Base-by-base conservation (phyloP, 305 asterid species). In the Plantago coronopus region DNA sequence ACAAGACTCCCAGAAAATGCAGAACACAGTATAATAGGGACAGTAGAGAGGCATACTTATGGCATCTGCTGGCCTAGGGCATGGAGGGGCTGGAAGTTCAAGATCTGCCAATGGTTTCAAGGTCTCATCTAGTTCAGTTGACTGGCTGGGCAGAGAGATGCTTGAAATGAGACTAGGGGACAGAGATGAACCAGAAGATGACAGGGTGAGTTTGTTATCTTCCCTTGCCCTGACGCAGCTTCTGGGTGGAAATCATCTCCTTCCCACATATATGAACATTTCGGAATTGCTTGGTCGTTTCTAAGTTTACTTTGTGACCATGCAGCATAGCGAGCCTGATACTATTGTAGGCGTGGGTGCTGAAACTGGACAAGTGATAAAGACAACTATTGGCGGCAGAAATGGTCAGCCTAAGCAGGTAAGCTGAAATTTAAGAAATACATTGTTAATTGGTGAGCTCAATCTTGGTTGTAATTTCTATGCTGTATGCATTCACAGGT, bases 401-500 rank as follows among this genome's bases (percentile, higher is more conserved):
- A 77, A 88, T 79, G 96, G 98, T 72, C 98, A 91, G 79, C 66
- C 95, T 68, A 91, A 76, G 79, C 95, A 91, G 95, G 98, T 91
- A 57, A 59, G 79, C 72, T 56, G 61, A 54, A 15, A 44, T 65
- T 64, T 63, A 55, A 61, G 70, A 66, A 59, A 70, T 61, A 29
- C 45, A 43, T 48, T 21, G 57, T 72, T 61, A 49, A 65, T 49
- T 62, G 70, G 63, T 68, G 73, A 56, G 62, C 54, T 53, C 44
- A 55, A 70, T 61, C 38, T 23, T 72, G 67, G 38, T 38, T 22
- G 29, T 67, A 53, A 57, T 59, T 23, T 60, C 44, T 64, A 16
- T 68, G 65, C 68, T 70, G 57, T 75, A 64, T 73, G 69, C 68
- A 13, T 75, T 79, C 72, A 59, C 83, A 91, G 98, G 84, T 69